Percentiles rank a stretch among this genome's conserved stretches.
Evolutionary conservation across 2,329 filamentous ascomycete species (phyloP).

Genomic region (Thermochaetoides dissita): DNA sequence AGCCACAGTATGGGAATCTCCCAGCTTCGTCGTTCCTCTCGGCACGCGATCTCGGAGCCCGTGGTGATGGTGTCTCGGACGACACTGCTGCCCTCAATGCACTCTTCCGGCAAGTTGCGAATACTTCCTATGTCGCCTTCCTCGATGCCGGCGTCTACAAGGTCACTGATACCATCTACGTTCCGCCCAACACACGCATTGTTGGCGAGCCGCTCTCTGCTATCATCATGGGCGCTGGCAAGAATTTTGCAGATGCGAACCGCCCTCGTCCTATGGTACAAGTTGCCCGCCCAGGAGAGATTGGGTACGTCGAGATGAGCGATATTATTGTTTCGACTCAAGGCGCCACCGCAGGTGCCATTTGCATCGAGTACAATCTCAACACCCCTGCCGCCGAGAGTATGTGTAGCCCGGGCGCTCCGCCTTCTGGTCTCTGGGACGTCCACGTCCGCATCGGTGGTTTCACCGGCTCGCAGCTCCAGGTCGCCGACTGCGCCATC

Average conservation of each 20-base stretch:
- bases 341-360: conserved; percentile 50
- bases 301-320: conserved; percentile 52
- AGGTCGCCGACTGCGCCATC: conserved; percentile 52
- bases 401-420: conserved; percentile 18
- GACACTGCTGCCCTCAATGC: conserved; percentile 58
- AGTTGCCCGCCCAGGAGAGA: conserved; percentile 47
- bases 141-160: conserved; percentile 49
- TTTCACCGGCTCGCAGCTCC: conserved; percentile 52
- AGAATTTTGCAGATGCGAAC: conserved; percentile 38
- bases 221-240: conserved; percentile 40
- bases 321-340: conserved; percentile 56
- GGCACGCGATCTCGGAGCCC: conserved; percentile 52
- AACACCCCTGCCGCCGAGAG: conserved; percentile 15
- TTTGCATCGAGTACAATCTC: conserved; percentile 59
- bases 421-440: conserved; percentile 50
- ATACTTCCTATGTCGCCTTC: conserved; percentile 40
- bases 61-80: conserved; percentile 60
- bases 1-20: conserved; percentile 57
- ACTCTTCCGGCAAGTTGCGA: conserved; percentile 43
- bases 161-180: conserved; percentile 39
- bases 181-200: conserved; percentile 38
- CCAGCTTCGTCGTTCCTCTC: conserved; percentile 49
- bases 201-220: conserved; percentile 42
- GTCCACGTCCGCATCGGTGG: conserved; percentile 62
- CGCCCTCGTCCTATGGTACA: conserved; percentile 49